phyloP scores from a whole-genome alignment of 73 alveolate species.

The Paramecium bursaria region DNA sequence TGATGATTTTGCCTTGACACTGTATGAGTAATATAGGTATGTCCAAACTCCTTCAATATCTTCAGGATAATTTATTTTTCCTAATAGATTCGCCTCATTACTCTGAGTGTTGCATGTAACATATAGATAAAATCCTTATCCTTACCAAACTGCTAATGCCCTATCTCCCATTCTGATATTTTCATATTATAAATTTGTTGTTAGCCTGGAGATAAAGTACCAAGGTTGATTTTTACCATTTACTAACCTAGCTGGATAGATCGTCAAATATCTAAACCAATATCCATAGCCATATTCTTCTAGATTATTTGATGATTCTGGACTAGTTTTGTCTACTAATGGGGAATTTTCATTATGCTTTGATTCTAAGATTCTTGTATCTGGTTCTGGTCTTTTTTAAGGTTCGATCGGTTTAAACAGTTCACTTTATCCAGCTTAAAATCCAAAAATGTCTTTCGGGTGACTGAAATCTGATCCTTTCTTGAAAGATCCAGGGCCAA shows the following conservation, averaged over 20 bases:
- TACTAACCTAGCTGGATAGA: not conserved
- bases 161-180: constrained; percentile 37
- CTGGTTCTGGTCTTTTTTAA: constrained; percentile 5
- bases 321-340: constrained; percentile 2
- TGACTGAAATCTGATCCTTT: not conserved
- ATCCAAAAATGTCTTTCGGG: constrained; percentile 26
- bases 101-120: not conserved
- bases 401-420: constrained; percentile 11
- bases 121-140: constrained; percentile 33
- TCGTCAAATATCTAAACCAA: not conserved
- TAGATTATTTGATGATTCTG: not conserved
- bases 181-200: not conserved
- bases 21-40: constrained; percentile 10
- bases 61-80: not conserved
- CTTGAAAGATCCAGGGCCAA: constrained; percentile 43
- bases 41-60: constrained; percentile 59
- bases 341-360: not conserved
- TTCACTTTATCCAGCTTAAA: constrained; percentile 34
- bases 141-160: constrained; percentile 15
- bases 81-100: not conserved
- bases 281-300: constrained; percentile 26
- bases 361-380: not conserved
- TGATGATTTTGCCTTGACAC: not conserved
- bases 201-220: not conserved
- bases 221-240: not conserved